These are phyloP conservation scores for Nakazawaea wyomingensis DNA, from an alignment of 805 yeast species.

Conservation along the genomic window DNA sequence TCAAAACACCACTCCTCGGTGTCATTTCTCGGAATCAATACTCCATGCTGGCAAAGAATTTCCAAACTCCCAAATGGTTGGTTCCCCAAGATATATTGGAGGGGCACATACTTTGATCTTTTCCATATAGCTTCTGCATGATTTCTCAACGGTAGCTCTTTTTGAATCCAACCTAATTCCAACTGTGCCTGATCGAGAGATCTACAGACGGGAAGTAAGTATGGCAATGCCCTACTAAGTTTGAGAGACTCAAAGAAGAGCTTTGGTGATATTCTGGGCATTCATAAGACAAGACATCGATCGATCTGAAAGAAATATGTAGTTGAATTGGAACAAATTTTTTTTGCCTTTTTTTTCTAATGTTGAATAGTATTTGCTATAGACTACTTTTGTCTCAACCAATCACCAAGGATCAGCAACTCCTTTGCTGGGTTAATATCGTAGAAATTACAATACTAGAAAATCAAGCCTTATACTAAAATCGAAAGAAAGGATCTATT, in stretches of 20 bases:
- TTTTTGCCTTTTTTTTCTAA: not conserved
- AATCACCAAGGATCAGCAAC: too few relatives aligned
- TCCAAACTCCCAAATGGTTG: conserved; percentile 82
- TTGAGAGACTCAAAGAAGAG: not conserved
- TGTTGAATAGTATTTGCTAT: not conserved
- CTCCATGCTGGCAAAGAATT: conserved; percentile 55
- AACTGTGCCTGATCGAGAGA: conserved; percentile 34
- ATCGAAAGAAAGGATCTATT: too few relatives aligned
- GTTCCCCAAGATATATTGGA: conserved; percentile 78
- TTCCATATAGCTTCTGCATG: conserved; percentile 50
- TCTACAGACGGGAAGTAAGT: conserved; percentile 27
- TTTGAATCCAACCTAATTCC: conserved; percentile 61
- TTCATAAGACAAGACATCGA: not conserved
- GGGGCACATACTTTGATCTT: conserved; percentile 56
- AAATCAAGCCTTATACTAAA: too few relatives aligned
- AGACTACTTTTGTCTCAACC: too few relatives aligned
- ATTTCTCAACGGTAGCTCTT: conserved; percentile 42
- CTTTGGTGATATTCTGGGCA: conserved; percentile 7
- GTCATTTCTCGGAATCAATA: conserved; percentile 89
- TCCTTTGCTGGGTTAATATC: too few relatives aligned
- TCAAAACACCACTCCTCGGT: conserved; percentile 84
- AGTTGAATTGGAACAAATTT: too few relatives aligned
- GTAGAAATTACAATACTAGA: too few relatives aligned
- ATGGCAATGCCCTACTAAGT: not conserved
- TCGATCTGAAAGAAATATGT: too few relatives aligned